phyloP scores from a whole-genome alignment of 2,329 filamentous ascomycete species.

The Diaporthe ampelina region DNA sequence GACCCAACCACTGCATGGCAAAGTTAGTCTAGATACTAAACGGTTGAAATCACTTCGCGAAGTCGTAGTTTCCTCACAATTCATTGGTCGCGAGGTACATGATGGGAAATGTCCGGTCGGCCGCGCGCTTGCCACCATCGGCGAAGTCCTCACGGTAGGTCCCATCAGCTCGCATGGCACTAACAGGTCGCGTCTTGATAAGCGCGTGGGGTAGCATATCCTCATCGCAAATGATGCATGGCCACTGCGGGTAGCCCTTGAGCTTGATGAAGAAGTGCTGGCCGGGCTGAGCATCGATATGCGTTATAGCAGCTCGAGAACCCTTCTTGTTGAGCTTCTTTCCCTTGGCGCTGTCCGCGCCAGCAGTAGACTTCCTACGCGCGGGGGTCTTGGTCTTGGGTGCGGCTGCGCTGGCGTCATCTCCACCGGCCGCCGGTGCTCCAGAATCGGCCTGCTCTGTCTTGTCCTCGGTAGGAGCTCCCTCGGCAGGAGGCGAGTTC shows the following conservation, averaged over 20 bases:
- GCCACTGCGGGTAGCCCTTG: constrained; percentile 96
- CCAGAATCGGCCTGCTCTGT: constrained; percentile 45
- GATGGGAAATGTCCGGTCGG: constrained; percentile 90
- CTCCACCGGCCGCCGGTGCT: constrained; percentile 48
- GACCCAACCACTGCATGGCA: constrained; percentile 83
- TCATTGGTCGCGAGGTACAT: constrained; percentile 97
- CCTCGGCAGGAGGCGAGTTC: constrained; percentile 47
- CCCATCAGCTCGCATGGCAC: constrained; percentile 84
- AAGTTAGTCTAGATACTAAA: constrained; percentile 13
- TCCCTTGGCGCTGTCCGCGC: constrained; percentile 74
- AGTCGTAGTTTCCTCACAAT: constrained; percentile 78
- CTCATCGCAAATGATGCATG: constrained; percentile 93
- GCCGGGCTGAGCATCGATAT: constrained; percentile 88
- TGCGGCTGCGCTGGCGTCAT: constrained; percentile 52
- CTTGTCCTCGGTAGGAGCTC: constrained; percentile 50
- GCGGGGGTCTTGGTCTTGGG: constrained; percentile 64
- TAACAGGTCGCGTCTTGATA: constrained; percentile 84
- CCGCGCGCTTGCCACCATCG: constrained; percentile 87
- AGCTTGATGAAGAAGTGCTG: constrained; percentile 94
- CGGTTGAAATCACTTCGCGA: constrained; percentile 18
- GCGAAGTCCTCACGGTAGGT: constrained; percentile 89
- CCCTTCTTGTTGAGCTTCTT: constrained; percentile 91
- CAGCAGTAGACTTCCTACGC: constrained; percentile 80
- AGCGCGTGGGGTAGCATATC: constrained; percentile 89
- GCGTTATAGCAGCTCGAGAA: constrained; percentile 78